phyloP scores from a whole-genome alignment of 2,329 filamentous ascomycete species.

The Hymenoscyphus scutula region DNA sequence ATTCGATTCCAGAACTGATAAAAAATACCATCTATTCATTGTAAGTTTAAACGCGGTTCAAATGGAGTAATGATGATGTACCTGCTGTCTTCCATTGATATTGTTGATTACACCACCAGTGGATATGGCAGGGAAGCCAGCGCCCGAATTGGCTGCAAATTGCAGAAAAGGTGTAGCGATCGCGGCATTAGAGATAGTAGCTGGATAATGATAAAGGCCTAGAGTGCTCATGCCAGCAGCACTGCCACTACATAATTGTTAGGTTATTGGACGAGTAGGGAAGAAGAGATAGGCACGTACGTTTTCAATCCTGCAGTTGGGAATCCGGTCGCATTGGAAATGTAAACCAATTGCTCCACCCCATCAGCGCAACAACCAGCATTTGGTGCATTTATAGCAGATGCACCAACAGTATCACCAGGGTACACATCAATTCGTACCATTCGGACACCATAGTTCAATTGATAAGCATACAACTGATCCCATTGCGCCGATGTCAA shows the following conservation, averaged over 20 bases:
- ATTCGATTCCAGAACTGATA: slow-evolving; percentile 45
- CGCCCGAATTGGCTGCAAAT: slow-evolving; percentile 46
- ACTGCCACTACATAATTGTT: slow-evolving; percentile 12
- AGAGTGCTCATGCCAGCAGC: slow-evolving; percentile 46
- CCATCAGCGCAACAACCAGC: slow-evolving; percentile 43
- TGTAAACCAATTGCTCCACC: slow-evolving; percentile 50
- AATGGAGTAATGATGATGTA: neutral
- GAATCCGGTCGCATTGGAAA: slow-evolving; percentile 53
- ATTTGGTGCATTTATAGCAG: slow-evolving; percentile 32
- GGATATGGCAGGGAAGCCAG: slow-evolving; percentile 43
- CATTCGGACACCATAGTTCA: slow-evolving; percentile 57
- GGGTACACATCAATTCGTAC: slow-evolving; percentile 60
- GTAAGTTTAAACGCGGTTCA: neutral
- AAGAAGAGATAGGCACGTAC: slow-evolving; percentile 13
- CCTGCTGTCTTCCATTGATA: slow-evolving; percentile 53
- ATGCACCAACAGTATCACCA: slow-evolving; percentile 45
- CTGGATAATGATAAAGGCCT: slow-evolving; percentile 58
- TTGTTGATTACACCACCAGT: slow-evolving; percentile 55
- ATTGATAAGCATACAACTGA: slow-evolving; percentile 55
- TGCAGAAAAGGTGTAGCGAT: slow-evolving; percentile 53
- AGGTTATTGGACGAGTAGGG: slow-evolving; percentile 12
- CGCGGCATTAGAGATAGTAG: slow-evolving; percentile 50
- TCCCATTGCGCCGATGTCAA: slow-evolving; percentile 56
- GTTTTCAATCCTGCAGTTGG: slow-evolving; percentile 49
- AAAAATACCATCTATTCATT: slow-evolving; percentile 53